Percentiles rank a stretch among this genome's conserved stretches.
Conservation (phyloP, 2,329 filamentous ascomycete genomes). For the Talaromyces albobiverticillius region DNA sequence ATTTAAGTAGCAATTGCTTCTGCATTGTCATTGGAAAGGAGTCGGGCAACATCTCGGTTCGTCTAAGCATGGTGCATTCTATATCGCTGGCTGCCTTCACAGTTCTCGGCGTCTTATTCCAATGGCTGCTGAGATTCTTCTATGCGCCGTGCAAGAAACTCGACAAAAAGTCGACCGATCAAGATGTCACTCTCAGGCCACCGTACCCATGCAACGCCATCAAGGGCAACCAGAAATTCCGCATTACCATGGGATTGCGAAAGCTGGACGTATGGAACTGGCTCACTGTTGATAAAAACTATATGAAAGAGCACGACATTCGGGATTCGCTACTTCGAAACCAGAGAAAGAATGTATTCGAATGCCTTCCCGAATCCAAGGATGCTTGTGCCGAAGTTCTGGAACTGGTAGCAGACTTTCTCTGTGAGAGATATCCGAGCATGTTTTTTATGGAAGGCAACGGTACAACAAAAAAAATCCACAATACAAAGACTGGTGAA, state of each 20-base stretch:
- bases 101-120: constrained; percentile 27
- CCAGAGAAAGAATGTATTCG: constrained; percentile 42
- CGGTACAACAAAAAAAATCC: constrained; percentile 29
- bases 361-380: constrained; percentile 43
- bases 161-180: constrained; percentile 11
- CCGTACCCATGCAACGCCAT: constrained; percentile 40
- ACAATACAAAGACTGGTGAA: constrained; percentile 46
- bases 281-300: constrained; percentile 49
- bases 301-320: constrained; percentile 43
- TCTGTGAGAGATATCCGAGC: constrained; percentile 43
- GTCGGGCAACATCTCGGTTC: background rate
- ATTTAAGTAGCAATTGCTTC: background rate
- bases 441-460: constrained; percentile 37
- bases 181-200: constrained; percentile 31
- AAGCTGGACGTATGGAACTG: constrained; percentile 47
- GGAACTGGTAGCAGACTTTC: constrained; percentile 44
- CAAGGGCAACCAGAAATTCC: constrained; percentile 37
- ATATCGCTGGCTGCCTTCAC: constrained; percentile 29
- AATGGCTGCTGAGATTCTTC: constrained; percentile 22
- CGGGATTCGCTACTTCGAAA: constrained; percentile 40
- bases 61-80: constrained; percentile 30
- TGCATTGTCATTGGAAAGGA: background rate
- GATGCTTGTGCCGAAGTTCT: constrained; percentile 49
- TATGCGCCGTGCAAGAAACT: background rate
- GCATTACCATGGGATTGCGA: constrained; percentile 48